Percentiles rank a stretch among this genome's conserved stretches.
These are phyloP conservation scores for Arachnopeziza araneosa DNA, from an alignment of 2,329 filamentous ascomycete species.

Conservation along the genomic window DNA sequence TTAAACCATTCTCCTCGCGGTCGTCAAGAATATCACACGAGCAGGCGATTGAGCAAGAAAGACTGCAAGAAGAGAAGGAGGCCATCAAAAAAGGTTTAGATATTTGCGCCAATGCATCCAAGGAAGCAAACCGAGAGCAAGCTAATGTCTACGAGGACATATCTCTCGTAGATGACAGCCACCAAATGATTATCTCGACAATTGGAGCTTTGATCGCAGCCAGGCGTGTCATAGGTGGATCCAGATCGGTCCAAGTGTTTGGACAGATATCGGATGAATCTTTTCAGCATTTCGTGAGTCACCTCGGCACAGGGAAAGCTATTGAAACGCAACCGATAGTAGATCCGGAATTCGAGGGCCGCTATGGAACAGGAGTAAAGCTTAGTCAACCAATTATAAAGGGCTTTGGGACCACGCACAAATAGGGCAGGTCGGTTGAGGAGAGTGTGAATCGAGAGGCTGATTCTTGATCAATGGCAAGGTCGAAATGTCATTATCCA, in stretches of 20 bases:
- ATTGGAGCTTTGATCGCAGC: conserved; percentile 31
- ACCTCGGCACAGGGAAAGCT: not conserved
- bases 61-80: conserved; percentile 27
- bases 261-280: conserved; percentile 30
- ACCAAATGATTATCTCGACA: conserved; percentile 30
- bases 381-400: not conserved
- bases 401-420: not conserved
- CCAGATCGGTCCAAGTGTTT: conserved; percentile 17
- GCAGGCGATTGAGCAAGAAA: conserved; percentile 13
- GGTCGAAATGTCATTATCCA: conserved; percentile 5
- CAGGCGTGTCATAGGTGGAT: conserved; percentile 25
- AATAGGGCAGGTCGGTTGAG: not conserved
- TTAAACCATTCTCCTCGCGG: conserved; percentile 10
- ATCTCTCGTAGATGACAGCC: conserved; percentile 24
- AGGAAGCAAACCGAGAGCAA: conserved; percentile 22
- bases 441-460: not conserved
- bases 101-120: conserved; percentile 27
- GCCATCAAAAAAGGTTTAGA: conserved; percentile 25
- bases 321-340: not conserved
- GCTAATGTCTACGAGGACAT: conserved; percentile 30
- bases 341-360: conserved; percentile 8
- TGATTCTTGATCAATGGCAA: not conserved
- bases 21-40: conserved; percentile 8
- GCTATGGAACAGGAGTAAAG: conserved; percentile 10
- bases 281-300: conserved; percentile 24